Conservation (phyloP, 2,329 filamentous ascomycete species). For the Penicillium sp. region DNA sequence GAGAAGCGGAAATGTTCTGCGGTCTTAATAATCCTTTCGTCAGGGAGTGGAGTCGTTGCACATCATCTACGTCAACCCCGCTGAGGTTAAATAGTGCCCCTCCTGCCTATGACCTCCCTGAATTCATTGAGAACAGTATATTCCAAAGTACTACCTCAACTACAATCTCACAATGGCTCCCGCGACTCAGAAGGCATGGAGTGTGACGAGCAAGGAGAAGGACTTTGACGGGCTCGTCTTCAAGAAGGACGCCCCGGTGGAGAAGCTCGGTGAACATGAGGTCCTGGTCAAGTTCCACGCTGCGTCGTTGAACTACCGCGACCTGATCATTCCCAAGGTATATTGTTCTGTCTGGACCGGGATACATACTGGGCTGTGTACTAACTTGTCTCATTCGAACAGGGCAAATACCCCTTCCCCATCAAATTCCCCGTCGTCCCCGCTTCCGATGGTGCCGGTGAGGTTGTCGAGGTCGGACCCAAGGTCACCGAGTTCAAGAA, state of each 20-base stretch:
- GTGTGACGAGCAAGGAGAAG: slow-evolving; percentile 44
- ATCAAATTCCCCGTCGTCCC: slow-evolving; percentile 29
- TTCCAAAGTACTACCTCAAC: not conserved
- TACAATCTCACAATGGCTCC: not conserved
- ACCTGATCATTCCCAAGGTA: slow-evolving; percentile 45
- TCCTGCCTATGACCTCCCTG: not conserved
- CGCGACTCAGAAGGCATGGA: slow-evolving; percentile 52
- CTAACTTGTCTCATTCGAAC: not conserved
- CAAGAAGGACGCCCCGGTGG: slow-evolving; percentile 49
- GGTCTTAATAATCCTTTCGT: slow-evolving; percentile 10
- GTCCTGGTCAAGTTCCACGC: slow-evolving; percentile 63
- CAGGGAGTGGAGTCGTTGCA: slow-evolving; percentile 4
- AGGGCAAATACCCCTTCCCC: slow-evolving; percentile 35
- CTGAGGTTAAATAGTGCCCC: not conserved
- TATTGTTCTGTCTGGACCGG: slow-evolving; percentile 13
- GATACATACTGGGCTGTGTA: not conserved
- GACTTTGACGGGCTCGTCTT: slow-evolving; percentile 57
- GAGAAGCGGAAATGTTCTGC: not conserved
- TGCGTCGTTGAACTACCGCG: slow-evolving; percentile 49
- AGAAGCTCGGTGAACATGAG: slow-evolving; percentile 62
- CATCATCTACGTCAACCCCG: slow-evolving; percentile 3
- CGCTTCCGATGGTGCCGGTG: slow-evolving; percentile 42
- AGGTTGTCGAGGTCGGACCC: slow-evolving; percentile 49
- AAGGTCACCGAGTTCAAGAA: slow-evolving; percentile 53
- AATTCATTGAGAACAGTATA: not conserved